Evolutionary conservation across 2,329 filamentous ascomycete species (phyloP), one percentile per base, ranked within the genome.

Genomic region (Aureobasidium sp.): DNA sequence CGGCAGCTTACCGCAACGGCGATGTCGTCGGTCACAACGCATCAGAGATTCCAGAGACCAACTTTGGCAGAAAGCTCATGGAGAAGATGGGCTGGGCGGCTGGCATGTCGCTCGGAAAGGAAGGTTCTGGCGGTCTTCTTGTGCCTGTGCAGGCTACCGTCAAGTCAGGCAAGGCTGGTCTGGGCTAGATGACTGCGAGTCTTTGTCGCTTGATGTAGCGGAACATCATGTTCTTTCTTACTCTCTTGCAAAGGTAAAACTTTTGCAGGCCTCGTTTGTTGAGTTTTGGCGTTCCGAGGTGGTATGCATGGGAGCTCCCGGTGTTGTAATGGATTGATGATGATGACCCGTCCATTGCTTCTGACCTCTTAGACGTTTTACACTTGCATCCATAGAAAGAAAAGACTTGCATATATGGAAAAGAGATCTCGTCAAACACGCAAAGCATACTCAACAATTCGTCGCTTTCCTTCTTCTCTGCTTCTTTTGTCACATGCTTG

Each of bases 61-160:
- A 96, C 72, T 90, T 85, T 67, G 94, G 94, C 12, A 84, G 91
- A 56, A 85, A 86, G 3, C 89, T 99, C 85, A 77, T 99, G 66
- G 91, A 96, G 77, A 97, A 94, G 76, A 97, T 97, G 94, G 94
- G 94, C 3, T 99, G 94, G 92, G 89, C 84, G 64, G 87, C 82
- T 58, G 94, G 94, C 5, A 96, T 87, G 70, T 89, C 89, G 1
- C 81, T 99, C 0, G 94, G 94, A 58, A 85, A 89, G 12, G 72
- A 79, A 1, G 86, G 95, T 66, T 96, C 95, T 73, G 90, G 94
- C 74, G 94, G 94, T 36, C 94, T 96, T 58, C 75, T 96, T 66
- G 85, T 90, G 64, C 93, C 93, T 0, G 88, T 99, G 27, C 82
- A 86, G 29, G 92, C 96, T 66, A 84, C 94, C 29, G 88, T 99